Percentiles rank a stretch among this genome's conserved stretches.
Conservation (phyloP, 768 basidiomycete genomes). For the Lyophyllum shimeji region DNA sequence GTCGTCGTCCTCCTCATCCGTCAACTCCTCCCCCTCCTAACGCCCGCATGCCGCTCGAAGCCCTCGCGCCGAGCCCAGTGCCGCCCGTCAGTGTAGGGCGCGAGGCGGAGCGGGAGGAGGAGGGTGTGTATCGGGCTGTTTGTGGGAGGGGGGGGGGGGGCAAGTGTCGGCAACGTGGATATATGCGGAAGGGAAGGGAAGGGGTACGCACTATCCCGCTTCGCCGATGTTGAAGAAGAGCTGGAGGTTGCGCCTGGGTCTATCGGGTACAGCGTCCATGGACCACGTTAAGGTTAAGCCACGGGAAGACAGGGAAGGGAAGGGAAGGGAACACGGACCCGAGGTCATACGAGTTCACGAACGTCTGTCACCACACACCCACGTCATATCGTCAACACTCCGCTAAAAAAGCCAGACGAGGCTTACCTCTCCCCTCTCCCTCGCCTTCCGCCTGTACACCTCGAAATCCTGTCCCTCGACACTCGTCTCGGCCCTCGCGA, state of each 20-base stretch:
- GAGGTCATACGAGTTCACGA: slow-evolving; percentile 90
- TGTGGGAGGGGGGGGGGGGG: no score
- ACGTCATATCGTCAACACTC: no score
- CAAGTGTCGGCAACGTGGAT: no score
- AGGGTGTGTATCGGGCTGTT: no score
- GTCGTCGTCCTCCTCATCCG: slow-evolving; percentile 81
- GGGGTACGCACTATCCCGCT: slow-evolving; percentile 71
- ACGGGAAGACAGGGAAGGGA: background rate
- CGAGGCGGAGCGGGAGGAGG: slow-evolving; percentile 76
- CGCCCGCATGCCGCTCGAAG: slow-evolving; percentile 56
- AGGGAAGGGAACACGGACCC: slow-evolving; percentile 47
- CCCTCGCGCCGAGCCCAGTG: slow-evolving; percentile 75
- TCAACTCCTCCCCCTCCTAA: slow-evolving; percentile 84
- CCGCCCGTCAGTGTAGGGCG: slow-evolving; percentile 83
- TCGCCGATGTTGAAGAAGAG: slow-evolving; percentile 87
- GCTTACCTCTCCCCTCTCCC: slow-evolving; percentile 62
- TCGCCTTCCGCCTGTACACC: slow-evolving; percentile 70
- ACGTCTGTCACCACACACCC: slow-evolving; percentile 53
- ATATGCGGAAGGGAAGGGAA: background rate
- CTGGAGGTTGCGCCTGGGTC: slow-evolving; percentile 74
- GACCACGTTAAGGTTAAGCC: no score
- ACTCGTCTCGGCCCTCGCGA: slow-evolving; percentile 77
- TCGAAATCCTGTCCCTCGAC: slow-evolving; percentile 91
- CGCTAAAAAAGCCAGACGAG: no score
- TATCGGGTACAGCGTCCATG: no score